Base-by-base conservation (phyloP, 768 basidiomycete genomes). In the Clavaria fumosa region DNA sequence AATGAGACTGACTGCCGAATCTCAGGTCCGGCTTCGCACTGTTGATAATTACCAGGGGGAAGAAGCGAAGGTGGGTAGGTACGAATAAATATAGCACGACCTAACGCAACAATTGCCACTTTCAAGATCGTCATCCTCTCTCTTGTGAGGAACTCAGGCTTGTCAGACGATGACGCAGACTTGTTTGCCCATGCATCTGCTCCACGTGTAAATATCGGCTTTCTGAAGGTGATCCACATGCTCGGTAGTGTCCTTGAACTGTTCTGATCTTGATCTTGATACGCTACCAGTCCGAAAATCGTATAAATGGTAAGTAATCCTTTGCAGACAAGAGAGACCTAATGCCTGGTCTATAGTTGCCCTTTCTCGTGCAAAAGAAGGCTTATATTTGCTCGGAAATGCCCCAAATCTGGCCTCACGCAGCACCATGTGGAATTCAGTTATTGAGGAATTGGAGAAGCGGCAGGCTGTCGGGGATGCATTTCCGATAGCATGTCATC, bases 21-120 rank as follows among this genome's bases (percentile, higher is more conserved):
- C 12, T 34, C 11, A 81, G 78, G 69, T 82, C 28, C 65, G 69
- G 5, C 58, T 85, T 4, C 68, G 82, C 4, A 84, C 81, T 0
- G 69, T 85, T 1, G 81, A 86, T 43, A 82, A 76, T 35, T 85
- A 72, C 49, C 83, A 85, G 53, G 82, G 80, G 2, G 72, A 78
- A 41, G 79, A 81, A 56, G 75, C 69, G 1, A 69, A 64, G 49
- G 72, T 69, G 45, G 12, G 49, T 32, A n/a, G 9, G n/a, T 28
- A 28, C 26, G 40, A 24, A 17, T 5, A 21, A n/a, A 14, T 40
- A 12, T 22, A 15, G 28, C 3, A 14, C 9, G 2, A 26, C 10
- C 20, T 10, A 31, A 24, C 19, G 10, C 15, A 20, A n/a, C 5
- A 10, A n/a, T 34, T 12, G 31, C 2, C 39, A 7, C 4, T 7